A percentile compares a stretch with the other conserved stretches of the same genome.
Evolutionary conservation across 768 basidiomycete genomes (phyloP).

Genomic region (Lactarius evosmus): DNA sequence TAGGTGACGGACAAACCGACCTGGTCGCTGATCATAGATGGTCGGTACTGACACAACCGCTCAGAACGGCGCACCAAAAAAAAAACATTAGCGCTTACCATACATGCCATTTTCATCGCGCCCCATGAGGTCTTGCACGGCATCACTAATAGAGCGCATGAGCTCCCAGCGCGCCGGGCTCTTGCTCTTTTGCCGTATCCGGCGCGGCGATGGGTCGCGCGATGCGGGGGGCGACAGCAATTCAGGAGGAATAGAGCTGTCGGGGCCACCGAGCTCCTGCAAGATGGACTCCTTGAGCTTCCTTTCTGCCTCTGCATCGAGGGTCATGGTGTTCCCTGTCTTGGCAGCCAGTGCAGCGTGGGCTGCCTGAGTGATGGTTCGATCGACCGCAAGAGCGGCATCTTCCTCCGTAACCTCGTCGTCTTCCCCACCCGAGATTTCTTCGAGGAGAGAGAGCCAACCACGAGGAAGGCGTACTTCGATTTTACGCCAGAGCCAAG

Average conservation of each 20-base stretch:
- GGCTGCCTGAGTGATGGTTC: slow-evolving; percentile 65
- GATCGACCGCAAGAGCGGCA: slow-evolving; percentile 59
- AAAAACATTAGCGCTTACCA: slow-evolving; percentile 44
- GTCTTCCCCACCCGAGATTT: slow-evolving; percentile 70
- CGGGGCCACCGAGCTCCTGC: slow-evolving; percentile 56
- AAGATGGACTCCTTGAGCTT: slow-evolving; percentile 40
- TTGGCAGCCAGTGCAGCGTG: slow-evolving; percentile 53
- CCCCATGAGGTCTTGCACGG: slow-evolving; percentile 68
- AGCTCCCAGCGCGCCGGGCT: slow-evolving; percentile 84
- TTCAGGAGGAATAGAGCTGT: slow-evolving; percentile 68
- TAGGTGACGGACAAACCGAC: slow-evolving; percentile 79
- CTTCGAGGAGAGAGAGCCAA: slow-evolving; percentile 79
- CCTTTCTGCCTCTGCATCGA: slow-evolving; percentile 35
- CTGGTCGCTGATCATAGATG: slow-evolving; percentile 66
- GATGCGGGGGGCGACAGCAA: slow-evolving; percentile 76
- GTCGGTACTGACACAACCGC: slow-evolving; percentile 51
- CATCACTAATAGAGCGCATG: slow-evolving; percentile 72
- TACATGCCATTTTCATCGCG: slow-evolving; percentile 65
- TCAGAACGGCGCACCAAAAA: slow-evolving; percentile 10
- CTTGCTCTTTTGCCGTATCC: slow-evolving; percentile 71
- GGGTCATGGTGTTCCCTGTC: slow-evolving; percentile 5
- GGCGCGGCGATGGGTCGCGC: slow-evolving; percentile 78
- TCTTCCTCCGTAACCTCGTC: slow-evolving; percentile 48
- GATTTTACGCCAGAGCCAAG: slow-evolving; percentile 82
- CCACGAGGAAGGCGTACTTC: slow-evolving; percentile 81